Evolutionary conservation across 441 rosid species (phyloP), one percentile per base, ranked within the genome.

Genomic region (Cnidoscolus chayamansa): DNA sequence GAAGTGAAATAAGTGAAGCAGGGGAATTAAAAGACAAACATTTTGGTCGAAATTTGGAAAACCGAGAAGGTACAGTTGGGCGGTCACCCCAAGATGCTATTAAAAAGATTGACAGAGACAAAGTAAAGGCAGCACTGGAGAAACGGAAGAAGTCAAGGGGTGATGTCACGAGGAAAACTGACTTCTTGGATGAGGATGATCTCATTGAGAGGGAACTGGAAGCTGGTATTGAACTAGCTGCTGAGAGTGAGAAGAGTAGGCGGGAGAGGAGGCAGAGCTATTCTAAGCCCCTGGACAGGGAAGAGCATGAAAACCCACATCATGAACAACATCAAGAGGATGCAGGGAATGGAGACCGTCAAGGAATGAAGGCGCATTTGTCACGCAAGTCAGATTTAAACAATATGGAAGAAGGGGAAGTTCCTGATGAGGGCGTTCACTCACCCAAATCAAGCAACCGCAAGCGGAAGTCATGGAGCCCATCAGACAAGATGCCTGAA

Each of bases 141-240:
- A 87, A 86, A 77, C 85, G 87, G 67, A 87, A 84, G 83, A 89
- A 88, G 84, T 77, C 79, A 3, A 89, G 89, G 11, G 87, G 89
- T 25, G 96, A 91, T 71, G 83, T 72, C 64, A 77, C 81, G 7
- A 84, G 85, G 81, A 88, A 78, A 68, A 90, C 85, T 75, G 78
- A 81, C 68, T 78, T 88, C 81, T 87, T 90, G 74, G 97, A 93
- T 53, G 98, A 93, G 31, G 76, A 77, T 84, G 97, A 91, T 81
- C 84, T 93, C 66, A 91, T 93, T 40, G 98, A 91, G 84, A 89
- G 89, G 79, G 97, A 84, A 82, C 80, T 93, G 25, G 98, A 93
- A 80, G 92, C 86, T 70, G 97, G 92, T 47, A 74, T 89, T 6
- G 94, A 91, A 78, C 53, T 89, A 76, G 87, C 92, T 19, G 95